Conservation (phyloP, 2,329 filamentous ascomycete genomes). For the Verticillium zaregamsianum region DNA sequence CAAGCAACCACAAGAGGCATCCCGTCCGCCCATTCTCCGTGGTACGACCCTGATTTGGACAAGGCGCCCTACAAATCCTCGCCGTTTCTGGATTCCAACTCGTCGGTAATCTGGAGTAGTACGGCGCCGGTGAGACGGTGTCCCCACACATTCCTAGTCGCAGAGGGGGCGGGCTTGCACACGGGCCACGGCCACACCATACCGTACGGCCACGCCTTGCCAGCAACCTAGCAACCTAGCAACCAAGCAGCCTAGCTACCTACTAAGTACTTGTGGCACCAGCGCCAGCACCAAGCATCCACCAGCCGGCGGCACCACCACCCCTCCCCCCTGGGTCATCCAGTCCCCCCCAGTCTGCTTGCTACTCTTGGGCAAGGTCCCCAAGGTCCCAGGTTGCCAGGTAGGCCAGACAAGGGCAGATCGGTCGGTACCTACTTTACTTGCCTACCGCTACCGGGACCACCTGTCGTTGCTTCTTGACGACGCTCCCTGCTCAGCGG, state of each 20-base stretch:
- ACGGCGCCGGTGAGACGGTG: constrained; percentile 5
- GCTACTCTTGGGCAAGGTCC: neutral
- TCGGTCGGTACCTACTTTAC: neutral
- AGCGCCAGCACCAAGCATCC: neutral
- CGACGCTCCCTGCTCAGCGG: neutral
- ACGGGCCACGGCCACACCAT: neutral
- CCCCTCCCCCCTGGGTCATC: constrained; percentile 1
- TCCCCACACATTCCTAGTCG: neutral
- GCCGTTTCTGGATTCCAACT: constrained; percentile 13
- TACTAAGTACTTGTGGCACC: neutral
- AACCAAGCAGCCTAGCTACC: too few species aligned
- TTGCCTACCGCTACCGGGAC: neutral
- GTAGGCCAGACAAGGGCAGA: neutral
- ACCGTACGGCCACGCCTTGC: neutral
- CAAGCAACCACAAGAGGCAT: neutral
- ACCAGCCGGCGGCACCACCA: neutral
- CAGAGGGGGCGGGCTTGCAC: too few species aligned
- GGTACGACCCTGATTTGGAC: neutral
- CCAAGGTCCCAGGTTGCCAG: neutral
- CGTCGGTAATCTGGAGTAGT: constrained; percentile 18
- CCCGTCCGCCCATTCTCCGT: neutral
- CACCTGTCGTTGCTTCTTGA: neutral
- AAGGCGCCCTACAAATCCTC: neutral
- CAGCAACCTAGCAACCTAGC: too few species aligned
- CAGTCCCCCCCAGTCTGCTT: neutral